These are phyloP conservation scores for Penicillium salamii DNA, from an alignment of 495 filamentous ascomycete species.

Conservation along the genomic window DNA sequence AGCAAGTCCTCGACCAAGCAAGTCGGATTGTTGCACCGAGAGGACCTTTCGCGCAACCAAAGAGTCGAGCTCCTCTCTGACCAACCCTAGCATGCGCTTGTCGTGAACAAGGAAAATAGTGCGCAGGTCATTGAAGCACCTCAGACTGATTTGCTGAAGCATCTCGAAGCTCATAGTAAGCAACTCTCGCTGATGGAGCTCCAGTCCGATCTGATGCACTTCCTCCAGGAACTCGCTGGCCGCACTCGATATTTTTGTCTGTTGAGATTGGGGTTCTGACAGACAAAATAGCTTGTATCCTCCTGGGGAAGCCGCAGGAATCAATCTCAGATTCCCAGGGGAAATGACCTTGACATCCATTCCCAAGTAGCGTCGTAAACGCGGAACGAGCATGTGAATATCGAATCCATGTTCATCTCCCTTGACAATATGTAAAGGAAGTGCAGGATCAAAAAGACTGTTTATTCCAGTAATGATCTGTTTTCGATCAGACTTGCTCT, in stretches of 20 bases:
- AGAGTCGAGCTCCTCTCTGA: constrained; percentile 28
- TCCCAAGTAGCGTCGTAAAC: constrained; percentile 13
- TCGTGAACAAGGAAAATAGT: constrained; percentile 38
- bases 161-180: constrained; percentile 18
- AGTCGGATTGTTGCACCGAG: constrained; percentile 20
- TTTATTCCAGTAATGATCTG: too few species aligned
- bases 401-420: too few species aligned
- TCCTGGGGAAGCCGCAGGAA: constrained; percentile 7
- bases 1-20: constrained; percentile 15
- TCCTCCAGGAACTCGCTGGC: constrained; percentile 15
- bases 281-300: too few species aligned
- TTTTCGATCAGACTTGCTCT: too few species aligned
- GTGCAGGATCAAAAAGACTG: too few species aligned
- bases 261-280: not conserved
- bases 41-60: constrained; percentile 23
- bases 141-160: constrained; percentile 19
- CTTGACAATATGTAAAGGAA: too few species aligned
- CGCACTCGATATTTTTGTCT: not conserved
- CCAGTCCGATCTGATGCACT: constrained; percentile 32
- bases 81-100: constrained; percentile 38
- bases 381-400: constrained; percentile 22
- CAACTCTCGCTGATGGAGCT: constrained; percentile 32
- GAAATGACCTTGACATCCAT: constrained; percentile 11
- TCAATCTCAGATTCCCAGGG: constrained; percentile 17
- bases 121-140: constrained; percentile 36